A percentile compares a stretch with the other conserved stretches of the same genome.
Conservation (phyloP, 495 filamentous ascomycete genomes). For the Podospora tetraspora region DNA sequence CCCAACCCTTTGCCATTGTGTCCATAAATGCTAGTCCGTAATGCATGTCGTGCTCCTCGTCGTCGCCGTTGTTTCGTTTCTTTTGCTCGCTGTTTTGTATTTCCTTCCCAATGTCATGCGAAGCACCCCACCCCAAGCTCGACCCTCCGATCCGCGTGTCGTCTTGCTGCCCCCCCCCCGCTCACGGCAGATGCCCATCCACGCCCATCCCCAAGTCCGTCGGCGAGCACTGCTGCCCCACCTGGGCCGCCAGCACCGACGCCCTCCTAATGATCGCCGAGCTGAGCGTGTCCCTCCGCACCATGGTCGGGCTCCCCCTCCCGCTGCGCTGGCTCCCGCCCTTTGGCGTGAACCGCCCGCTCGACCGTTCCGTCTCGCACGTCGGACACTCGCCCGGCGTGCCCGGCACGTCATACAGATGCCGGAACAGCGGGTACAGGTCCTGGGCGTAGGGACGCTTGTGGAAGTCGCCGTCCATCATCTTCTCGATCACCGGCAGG, state of each 20-base stretch:
- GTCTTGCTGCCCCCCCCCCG: too few species aligned
- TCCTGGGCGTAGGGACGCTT: constrained; percentile 25
- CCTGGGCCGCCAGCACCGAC: constrained; percentile 3
- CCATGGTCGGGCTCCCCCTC: constrained; percentile 16
- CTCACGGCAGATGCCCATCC: not conserved
- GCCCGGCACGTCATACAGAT: constrained; percentile 24
- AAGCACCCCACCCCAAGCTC: not conserved
- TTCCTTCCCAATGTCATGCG: not conserved
- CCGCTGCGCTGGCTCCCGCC: constrained; percentile 5
- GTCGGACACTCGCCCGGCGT: constrained; percentile 21
- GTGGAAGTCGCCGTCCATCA: constrained; percentile 25
- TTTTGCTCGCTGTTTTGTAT: not conserved
- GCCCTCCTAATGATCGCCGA: constrained; percentile 8
- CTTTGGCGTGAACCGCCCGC: constrained; percentile 15
- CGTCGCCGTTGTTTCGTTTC: not conserved
- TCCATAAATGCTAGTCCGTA: not conserved
- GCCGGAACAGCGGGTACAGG: constrained; percentile 29
- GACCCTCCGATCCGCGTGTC: too few species aligned
- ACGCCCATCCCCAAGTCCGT: not conserved
- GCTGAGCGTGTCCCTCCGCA: constrained; percentile 9
- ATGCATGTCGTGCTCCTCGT: not conserved
- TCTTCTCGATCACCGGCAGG: constrained; percentile 22
- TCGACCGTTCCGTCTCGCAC: constrained; percentile 28
- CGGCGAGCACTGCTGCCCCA: not conserved
- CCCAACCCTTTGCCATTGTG: not conserved